Conservation (phyloP, 2,329 filamentous ascomycete genomes). For the Aspergillus ruber region DNA sequence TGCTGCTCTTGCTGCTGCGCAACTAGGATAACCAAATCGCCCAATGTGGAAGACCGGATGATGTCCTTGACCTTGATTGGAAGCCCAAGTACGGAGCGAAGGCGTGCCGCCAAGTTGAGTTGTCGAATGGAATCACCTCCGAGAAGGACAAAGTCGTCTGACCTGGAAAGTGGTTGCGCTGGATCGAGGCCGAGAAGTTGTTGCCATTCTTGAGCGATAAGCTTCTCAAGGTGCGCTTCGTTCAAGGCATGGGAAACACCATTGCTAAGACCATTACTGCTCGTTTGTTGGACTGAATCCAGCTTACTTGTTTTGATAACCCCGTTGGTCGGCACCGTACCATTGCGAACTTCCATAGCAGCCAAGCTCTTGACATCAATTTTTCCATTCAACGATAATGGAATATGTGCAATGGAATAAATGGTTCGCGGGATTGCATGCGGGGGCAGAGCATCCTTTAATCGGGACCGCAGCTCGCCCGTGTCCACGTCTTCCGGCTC, state of each 20-base stretch:
- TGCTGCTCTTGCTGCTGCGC: neutral
- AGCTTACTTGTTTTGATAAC: neutral
- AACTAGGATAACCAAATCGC: neutral
- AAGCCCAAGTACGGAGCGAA: neutral
- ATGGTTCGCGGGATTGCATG: slow-evolving; percentile 3
- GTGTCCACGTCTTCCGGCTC: neutral
- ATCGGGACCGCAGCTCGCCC: neutral
- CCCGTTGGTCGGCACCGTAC: neutral
- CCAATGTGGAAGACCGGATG: neutral
- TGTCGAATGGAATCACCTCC: slow-evolving; percentile 13
- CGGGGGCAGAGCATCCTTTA: slow-evolving; percentile 1
- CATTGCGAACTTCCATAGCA: neutral
- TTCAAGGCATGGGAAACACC: neutral
- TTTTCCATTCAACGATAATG: slow-evolving; percentile 5
- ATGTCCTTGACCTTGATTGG: neutral
- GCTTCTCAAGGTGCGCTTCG: neutral
- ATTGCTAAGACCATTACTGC: neutral
- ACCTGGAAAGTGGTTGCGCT: slow-evolving; percentile 1
- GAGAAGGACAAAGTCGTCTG: slow-evolving; percentile 6
- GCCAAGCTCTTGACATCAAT: slow-evolving; percentile 2
- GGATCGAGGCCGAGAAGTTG: neutral
- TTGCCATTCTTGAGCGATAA: neutral
- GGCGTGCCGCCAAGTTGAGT: slow-evolving; percentile 6
- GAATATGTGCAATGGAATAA: slow-evolving; percentile 3
- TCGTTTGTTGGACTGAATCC: neutral